phyloP scores from a whole-genome alignment of 73 alveolate species.

The Tetrahymena malaccensis region DNA sequence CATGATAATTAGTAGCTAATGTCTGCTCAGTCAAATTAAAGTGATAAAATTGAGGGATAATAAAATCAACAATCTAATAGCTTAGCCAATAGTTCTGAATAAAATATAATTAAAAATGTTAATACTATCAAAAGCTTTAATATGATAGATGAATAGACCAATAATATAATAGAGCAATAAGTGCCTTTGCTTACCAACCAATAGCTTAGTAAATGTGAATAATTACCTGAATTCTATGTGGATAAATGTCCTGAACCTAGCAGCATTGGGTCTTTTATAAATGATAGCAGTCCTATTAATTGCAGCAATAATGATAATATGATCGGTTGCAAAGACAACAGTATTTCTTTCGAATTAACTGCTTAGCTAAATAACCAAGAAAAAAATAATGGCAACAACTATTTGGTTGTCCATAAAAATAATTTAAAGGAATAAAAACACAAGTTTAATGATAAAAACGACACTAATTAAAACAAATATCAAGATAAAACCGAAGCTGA shows the following conservation, averaged over 20 bases:
- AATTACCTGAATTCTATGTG: not conserved
- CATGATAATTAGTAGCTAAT: not conserved
- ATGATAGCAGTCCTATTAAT: not conserved
- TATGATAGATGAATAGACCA: not conserved
- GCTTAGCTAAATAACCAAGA: not conserved
- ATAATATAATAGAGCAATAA: not conserved
- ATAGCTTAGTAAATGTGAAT: not conserved
- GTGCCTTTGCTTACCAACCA: not conserved
- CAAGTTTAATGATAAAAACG: not conserved
- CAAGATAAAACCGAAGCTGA: not conserved
- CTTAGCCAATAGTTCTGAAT: not conserved
- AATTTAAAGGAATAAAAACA: not conserved
- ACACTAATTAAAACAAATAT: no score
- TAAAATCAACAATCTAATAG: not conserved
- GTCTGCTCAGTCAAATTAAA: not conserved
- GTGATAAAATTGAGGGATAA: no score
- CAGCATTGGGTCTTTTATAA: not conserved
- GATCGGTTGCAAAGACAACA: not conserved
- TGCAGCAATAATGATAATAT: not conserved
- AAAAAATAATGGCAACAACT: not conserved
- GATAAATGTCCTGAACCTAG: not conserved
- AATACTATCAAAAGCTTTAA: not conserved
- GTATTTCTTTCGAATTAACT: not conserved
- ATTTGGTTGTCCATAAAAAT: not conserved
- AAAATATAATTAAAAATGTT: no score